A percentile compares a stretch with the other conserved stretches of the same genome.
Conservation (phyloP, 2,329 filamentous ascomycete genomes). For the Lasiodiplodia theobromae region DNA sequence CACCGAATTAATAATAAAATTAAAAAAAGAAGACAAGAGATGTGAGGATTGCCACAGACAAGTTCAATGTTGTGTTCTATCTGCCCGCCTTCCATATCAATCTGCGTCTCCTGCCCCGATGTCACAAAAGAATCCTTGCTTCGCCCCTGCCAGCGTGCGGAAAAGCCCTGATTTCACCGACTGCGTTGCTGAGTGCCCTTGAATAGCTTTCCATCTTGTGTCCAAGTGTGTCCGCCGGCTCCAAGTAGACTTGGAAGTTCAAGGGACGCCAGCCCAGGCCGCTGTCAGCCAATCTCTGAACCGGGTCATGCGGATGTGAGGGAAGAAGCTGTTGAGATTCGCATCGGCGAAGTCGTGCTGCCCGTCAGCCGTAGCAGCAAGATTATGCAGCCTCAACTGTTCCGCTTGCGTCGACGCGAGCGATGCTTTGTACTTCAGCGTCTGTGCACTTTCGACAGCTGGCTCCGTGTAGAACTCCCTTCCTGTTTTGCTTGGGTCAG, state of each 20-base stretch:
- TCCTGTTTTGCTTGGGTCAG: conserved; percentile 35
- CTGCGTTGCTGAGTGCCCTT: neutral
- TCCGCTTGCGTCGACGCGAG: conserved; percentile 46
- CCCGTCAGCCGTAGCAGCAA: conserved; percentile 72
- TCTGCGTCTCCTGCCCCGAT: neutral
- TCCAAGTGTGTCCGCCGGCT: neutral
- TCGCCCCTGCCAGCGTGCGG: neutral
- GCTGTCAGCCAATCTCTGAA: conserved; percentile 50
- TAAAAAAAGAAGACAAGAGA: neutral
- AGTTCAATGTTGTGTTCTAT: neutral
- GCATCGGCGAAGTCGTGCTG: conserved; percentile 69
- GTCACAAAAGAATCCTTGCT: neutral
- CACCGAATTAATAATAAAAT: neutral
- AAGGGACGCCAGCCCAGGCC: conserved; percentile 43
- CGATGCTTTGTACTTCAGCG: conserved; percentile 58
- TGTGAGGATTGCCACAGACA: neutral
- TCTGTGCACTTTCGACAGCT: conserved; percentile 53
- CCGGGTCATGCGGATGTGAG: conserved; percentile 44
- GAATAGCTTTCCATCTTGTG: neutral
- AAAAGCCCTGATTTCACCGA: neutral
- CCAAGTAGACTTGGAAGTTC: neutral
- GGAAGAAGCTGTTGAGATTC: conserved; percentile 59
- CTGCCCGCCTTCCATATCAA: neutral
- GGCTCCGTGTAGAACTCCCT: conserved; percentile 35
- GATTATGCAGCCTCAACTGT: conserved; percentile 60